Evolutionary conservation across 225 moss, liverwort and hornwort genomes (phyloP).

Genomic region (Neckera pumila): DNA sequence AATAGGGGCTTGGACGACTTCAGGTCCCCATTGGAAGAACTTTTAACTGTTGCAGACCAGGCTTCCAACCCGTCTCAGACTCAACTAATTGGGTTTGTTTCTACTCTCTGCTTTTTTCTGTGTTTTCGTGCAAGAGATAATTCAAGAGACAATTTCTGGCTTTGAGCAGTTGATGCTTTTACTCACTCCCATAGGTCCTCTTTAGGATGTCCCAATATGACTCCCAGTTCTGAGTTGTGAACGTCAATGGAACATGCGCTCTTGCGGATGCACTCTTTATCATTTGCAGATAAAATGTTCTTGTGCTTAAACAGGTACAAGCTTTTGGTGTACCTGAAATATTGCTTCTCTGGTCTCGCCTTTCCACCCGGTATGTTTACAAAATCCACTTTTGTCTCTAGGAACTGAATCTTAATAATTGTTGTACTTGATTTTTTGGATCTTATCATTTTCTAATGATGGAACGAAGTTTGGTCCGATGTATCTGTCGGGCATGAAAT

Average conservation of each 20-base stretch:
- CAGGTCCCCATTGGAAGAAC: constrained; percentile 91
- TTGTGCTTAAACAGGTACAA: constrained; percentile 59
- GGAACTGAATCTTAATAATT: not conserved
- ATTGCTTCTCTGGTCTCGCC: constrained; percentile 79
- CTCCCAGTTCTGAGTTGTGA: not conserved
- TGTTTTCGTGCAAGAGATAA: not conserved
- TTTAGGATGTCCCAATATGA: not conserved
- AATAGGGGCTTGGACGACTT: constrained; percentile 95
- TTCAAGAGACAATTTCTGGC: not conserved
- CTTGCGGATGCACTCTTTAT: not conserved
- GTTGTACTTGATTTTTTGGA: not conserved
- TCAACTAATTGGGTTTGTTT: constrained; percentile 62
- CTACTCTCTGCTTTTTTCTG: not conserved
- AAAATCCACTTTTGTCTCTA: not conserved
- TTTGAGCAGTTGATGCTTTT: not conserved
- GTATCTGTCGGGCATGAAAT: not conserved
- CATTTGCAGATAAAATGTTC: not conserved
- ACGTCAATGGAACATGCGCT: not conserved
- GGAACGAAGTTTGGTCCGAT: not conserved
- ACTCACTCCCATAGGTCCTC: not conserved
- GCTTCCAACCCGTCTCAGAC: constrained; percentile 47
- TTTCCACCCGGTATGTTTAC: constrained; percentile 75
- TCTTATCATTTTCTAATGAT: not conserved
- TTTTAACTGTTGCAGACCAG: constrained; percentile 79
- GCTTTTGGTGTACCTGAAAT: constrained; percentile 86